Conservation (phyloP, 306 rosid genomes). For the Cyamopsis tetragonoloba region DNA sequence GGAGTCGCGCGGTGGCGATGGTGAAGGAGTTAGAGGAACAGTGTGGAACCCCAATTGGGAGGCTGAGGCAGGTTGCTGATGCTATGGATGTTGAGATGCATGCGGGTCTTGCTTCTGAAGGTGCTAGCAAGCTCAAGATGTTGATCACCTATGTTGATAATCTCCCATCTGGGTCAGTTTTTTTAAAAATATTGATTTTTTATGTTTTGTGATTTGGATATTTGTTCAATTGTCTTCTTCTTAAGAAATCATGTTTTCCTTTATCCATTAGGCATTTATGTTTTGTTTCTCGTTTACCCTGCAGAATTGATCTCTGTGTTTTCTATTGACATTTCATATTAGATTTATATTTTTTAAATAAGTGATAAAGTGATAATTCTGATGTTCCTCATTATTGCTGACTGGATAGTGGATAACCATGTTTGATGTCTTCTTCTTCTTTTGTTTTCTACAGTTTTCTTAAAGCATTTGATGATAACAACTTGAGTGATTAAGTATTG, state of each 20-base stretch:
- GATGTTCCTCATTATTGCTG: background rate
- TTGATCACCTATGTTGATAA: slow-evolving; percentile 84
- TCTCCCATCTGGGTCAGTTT: slow-evolving; percentile 80
- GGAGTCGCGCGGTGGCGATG: slow-evolving; percentile 50
- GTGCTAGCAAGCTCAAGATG: slow-evolving; percentile 97
- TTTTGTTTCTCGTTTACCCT: background rate
- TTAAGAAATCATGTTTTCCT: background rate
- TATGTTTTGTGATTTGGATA: background rate
- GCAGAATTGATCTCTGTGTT: no score
- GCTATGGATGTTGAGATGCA: slow-evolving; percentile 97
- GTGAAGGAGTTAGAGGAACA: slow-evolving; percentile 64
- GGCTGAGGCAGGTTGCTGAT: slow-evolving; percentile 70
- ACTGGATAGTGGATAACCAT: no score
- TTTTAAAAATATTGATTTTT: background rate
- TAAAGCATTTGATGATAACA: no score
- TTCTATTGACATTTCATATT: no score
- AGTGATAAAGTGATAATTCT: no score
- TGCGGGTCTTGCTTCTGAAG: slow-evolving; percentile 94
- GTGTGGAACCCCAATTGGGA: slow-evolving; percentile 62
- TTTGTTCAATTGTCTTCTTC: background rate
- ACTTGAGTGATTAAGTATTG: slow-evolving; percentile 1
- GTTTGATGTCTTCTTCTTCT: no score
- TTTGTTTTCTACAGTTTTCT: no score
- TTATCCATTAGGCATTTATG: background rate
- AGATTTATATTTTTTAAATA: no score